Base-by-base conservation (phyloP, 2,329 filamentous ascomycete species). In the Chrysoporthe deuterocubensis region DNA sequence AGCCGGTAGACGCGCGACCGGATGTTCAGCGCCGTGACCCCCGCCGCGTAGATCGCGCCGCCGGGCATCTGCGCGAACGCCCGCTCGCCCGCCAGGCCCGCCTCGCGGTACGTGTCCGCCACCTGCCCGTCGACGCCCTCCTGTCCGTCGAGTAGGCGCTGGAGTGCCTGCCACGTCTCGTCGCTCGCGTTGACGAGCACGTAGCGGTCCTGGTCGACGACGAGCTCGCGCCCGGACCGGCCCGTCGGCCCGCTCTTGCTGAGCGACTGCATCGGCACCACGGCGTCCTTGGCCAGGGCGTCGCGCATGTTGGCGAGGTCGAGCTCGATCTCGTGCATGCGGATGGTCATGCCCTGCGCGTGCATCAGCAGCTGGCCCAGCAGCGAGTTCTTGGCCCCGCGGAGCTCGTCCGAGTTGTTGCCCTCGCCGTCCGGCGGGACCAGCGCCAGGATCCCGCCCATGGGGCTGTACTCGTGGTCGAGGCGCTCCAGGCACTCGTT, bases 401-500 rank as follows among this genome's bases (percentile, higher is more conserved):
- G 72, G 40, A 81, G 76, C 62, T 83, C 77, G 14, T 77, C 74
- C 21, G 67, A 46, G 18, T 72, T 71, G 64, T 78, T 76, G 6
- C 77, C 71, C 6, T 75, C 75, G 2, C 75, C 74, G 18, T 80
- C 77, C 2, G 78, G 78, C 0, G 87, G 87, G 1, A 89, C 79
- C 8, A 89, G 76, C 21, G 83, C 81, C 54, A 89, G 78, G 21
- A 89, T 76, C 2, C 87, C 87, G 18, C 87, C 87, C 46, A 84
- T 83, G 37, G 81, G 78, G 56, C 81, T 80, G 72, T 84, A 86
- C 74, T 89, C 86, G 73, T 89, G 85, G 71, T 89, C 87, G 7
- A 89, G 81, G 2, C 85, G 79, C 77, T 89, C 86, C 6, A 89
- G 82, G 62, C 86, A 85, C 68, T 84, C 81, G 73, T 89, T 89